phyloP scores from a whole-genome alignment of 2,329 filamentous ascomycete genomes.

The Phyllosticta citriasiana region DNA sequence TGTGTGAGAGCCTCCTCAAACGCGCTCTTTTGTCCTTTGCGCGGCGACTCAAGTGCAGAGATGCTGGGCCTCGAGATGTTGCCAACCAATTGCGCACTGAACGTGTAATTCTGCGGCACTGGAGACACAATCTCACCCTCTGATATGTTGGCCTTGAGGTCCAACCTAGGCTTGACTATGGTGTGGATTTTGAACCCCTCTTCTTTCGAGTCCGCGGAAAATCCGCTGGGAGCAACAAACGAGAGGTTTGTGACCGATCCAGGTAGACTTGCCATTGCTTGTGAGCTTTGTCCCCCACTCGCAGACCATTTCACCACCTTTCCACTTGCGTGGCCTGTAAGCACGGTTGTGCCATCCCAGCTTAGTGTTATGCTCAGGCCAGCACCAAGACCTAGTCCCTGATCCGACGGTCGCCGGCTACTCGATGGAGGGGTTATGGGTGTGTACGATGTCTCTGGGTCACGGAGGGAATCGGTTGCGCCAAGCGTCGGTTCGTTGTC shows the following conservation, averaged over 20 bases:
- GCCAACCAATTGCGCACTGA: slow-evolving; percentile 52
- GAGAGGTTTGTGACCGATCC: slow-evolving; percentile 72
- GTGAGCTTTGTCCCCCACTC: neutral
- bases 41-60: slow-evolving; percentile 20
- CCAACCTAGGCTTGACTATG: slow-evolving; percentile 73
- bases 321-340: slow-evolving; percentile 74
- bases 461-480: slow-evolving; percentile 30
- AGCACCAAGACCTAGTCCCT: slow-evolving; percentile 49
- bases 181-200: slow-evolving; percentile 42
- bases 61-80: slow-evolving; percentile 18
- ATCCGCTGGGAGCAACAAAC: slow-evolving; percentile 55
- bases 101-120: slow-evolving; percentile 50
- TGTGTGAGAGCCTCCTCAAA: slow-evolving; percentile 35
- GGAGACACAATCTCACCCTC: slow-evolving; percentile 20
- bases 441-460: slow-evolving; percentile 40
- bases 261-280: slow-evolving; percentile 53
- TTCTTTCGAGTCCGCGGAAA: slow-evolving; percentile 23
- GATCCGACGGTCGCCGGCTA: slow-evolving; percentile 40
- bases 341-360: slow-evolving; percentile 69
- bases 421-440: slow-evolving; percentile 29
- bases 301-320: slow-evolving; percentile 64
- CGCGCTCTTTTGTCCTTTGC: slow-evolving; percentile 13
- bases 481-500: slow-evolving; percentile 20
- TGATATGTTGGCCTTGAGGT: slow-evolving; percentile 32
- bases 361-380: slow-evolving; percentile 61